Conservation (phyloP, 495 filamentous ascomycete species). For the Tuber umbilicatum region DNA sequence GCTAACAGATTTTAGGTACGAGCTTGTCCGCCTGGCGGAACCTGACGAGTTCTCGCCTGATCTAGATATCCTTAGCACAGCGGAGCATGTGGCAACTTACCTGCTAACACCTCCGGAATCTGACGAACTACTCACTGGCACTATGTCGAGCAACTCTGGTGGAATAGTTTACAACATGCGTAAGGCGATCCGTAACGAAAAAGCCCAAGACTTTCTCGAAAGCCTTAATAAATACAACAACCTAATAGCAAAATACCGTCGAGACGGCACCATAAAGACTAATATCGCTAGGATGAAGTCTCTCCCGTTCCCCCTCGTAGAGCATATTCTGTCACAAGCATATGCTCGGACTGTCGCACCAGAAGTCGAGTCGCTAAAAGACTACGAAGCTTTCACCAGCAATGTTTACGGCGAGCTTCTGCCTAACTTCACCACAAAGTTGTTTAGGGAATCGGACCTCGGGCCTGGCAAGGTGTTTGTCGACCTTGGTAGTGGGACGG, state of each 20-base stretch:
- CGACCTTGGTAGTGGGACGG: constrained; percentile 89
- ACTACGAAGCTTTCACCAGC: constrained; percentile 79
- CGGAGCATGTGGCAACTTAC: constrained; percentile 63
- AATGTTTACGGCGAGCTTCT: constrained; percentile 92
- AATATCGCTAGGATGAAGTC: constrained; percentile 60
- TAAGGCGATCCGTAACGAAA: constrained; percentile 55
- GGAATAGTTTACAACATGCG: constrained; percentile 51
- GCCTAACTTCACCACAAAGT: constrained; percentile 69
- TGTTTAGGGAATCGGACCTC: constrained; percentile 66
- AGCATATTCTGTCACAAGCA: constrained; percentile 76
- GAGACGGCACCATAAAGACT: constrained; percentile 60
- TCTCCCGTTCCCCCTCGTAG: constrained; percentile 62
- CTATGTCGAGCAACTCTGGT: constrained; percentile 63
- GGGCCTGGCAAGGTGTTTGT: constrained; percentile 79
- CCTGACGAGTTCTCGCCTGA: constrained; percentile 73
- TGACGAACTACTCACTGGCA: constrained; percentile 62
- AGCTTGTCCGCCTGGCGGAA: constrained; percentile 69
- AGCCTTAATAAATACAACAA: constrained; percentile 71
- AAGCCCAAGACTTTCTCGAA: constrained; percentile 60
- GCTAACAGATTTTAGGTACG: constrained; percentile 47
- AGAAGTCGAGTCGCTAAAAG: constrained; percentile 67
- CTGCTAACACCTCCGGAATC: constrained; percentile 65
- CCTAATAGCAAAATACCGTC: constrained; percentile 53
- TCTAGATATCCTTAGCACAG: constrained; percentile 73
- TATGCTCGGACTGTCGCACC: constrained; percentile 91